Percentiles rank a stretch among this genome's conserved stretches.
Conservation (phyloP, 306 rosid genomes). For the Quercus engelmannii region DNA sequence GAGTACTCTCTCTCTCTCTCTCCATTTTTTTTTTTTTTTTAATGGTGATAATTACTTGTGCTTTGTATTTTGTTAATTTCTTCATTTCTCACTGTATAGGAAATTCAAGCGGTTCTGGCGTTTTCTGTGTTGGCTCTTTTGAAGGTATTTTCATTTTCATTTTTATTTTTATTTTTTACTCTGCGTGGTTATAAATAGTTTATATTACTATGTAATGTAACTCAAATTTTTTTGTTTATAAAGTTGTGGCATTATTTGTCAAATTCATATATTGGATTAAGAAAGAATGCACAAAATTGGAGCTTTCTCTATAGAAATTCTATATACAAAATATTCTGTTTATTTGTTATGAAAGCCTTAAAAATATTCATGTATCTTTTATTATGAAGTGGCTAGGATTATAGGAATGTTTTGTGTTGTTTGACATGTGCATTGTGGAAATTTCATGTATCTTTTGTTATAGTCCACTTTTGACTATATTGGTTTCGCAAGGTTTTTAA, state of each 20-base stretch:
- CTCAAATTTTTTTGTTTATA: too few species aligned
- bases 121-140: constrained; percentile 50
- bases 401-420: not conserved
- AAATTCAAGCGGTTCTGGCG: constrained; percentile 61
- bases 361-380: too few species aligned
- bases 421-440: not conserved
- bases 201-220: too few species aligned
- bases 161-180: too few species aligned
- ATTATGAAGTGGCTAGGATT: not conserved
- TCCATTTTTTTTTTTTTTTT: not conserved
- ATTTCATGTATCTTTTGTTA: not conserved
- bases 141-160: too few species aligned
- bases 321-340: too few species aligned
- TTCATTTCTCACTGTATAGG: constrained; percentile 30
- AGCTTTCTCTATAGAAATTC: too few species aligned
- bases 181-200: not conserved
- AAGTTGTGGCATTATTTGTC: too few species aligned
- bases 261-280: too few species aligned
- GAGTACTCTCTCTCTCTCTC: constrained; percentile 40
- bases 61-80: not conserved
- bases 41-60: not conserved
- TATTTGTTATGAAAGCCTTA: too few species aligned
- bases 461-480: not conserved
- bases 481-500: not conserved
- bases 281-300: too few species aligned